Evolutionary conservation across 2,329 filamentous ascomycete genomes (phyloP).

Genomic region (Diaporthe helianthi): DNA sequence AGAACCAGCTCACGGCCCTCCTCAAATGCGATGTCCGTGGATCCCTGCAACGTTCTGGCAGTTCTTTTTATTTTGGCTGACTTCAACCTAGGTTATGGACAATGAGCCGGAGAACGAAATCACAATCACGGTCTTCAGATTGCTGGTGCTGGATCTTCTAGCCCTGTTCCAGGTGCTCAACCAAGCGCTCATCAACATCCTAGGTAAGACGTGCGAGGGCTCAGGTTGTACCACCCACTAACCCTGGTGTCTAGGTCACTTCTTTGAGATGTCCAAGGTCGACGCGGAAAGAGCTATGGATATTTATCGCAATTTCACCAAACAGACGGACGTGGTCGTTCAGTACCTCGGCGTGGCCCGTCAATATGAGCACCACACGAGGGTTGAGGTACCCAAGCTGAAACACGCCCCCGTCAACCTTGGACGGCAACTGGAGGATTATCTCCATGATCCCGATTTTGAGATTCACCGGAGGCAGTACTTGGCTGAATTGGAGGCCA

Average conservation of each 20-base stretch:
- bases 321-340: constrained; percentile 91
- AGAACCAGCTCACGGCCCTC: constrained; percentile 84
- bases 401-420: constrained; percentile 96
- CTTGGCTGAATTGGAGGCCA: constrained; percentile 81
- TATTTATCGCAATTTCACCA: constrained; percentile 91
- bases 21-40: constrained; percentile 84
- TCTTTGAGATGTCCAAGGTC: constrained; percentile 96
- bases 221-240: background rate
- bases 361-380: constrained; percentile 89
- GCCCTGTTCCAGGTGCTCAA: constrained; percentile 95
- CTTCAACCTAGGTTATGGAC: constrained; percentile 68
- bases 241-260: constrained; percentile 71
- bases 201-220: constrained; percentile 65
- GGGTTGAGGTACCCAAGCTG: constrained; percentile 93
- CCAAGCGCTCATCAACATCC: constrained; percentile 94
- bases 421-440: constrained; percentile 89
- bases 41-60: background rate
- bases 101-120: constrained; percentile 96
- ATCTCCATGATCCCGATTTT: constrained; percentile 93
- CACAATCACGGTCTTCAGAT: constrained; percentile 88
- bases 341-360: constrained; percentile 87
- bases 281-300: constrained; percentile 91
- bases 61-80: constrained; percentile 7
- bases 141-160: constrained; percentile 88
- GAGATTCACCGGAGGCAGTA: constrained; percentile 93